A percentile compares a stretch with the other conserved stretches of the same genome.
These are phyloP conservation scores for Colletotrichum sp. DNA, from an alignment of 2,329 filamentous ascomycete genomes.

Conservation along the genomic window DNA sequence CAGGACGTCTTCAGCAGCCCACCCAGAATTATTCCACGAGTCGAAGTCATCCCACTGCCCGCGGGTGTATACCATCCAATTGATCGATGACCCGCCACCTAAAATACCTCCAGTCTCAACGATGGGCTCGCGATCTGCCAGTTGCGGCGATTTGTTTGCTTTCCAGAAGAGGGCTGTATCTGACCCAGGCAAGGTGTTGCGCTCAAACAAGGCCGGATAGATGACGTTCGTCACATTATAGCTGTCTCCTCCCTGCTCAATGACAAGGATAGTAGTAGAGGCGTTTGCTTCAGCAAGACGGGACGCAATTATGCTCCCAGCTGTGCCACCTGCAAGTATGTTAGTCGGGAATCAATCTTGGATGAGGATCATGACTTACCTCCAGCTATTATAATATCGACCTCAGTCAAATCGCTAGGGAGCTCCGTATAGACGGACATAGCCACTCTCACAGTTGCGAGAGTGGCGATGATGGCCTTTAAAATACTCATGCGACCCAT, in stretches of 20 bases:
- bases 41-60: slow-evolving; percentile 36
- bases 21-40: slow-evolving; percentile 37
- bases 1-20: slow-evolving; percentile 34
- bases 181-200: not conserved
- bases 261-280: slow-evolving; percentile 29
- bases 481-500: not conserved
- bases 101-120: slow-evolving; percentile 31
- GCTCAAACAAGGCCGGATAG: slow-evolving; percentile 25
- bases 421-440: not conserved
- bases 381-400: not conserved
- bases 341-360: not conserved
- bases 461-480: not conserved
- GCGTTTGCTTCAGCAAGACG: slow-evolving; percentile 30
- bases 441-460: not conserved
- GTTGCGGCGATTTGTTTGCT: slow-evolving; percentile 23
- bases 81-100: slow-evolving; percentile 38
- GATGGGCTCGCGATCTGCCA: slow-evolving; percentile 21
- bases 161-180: slow-evolving; percentile 27
- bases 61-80: slow-evolving; percentile 36
- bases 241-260: slow-evolving; percentile 33
- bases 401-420: not conserved
- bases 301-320: slow-evolving; percentile 30
- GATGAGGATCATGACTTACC: not conserved
- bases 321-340: slow-evolving; percentile 28
- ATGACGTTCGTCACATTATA: slow-evolving; percentile 28